A percentile compares a stretch with the other conserved stretches of the same genome.
phyloP scores from a whole-genome alignment of 345 rosid genomes.

The Pseudoturritis turrita region DNA sequence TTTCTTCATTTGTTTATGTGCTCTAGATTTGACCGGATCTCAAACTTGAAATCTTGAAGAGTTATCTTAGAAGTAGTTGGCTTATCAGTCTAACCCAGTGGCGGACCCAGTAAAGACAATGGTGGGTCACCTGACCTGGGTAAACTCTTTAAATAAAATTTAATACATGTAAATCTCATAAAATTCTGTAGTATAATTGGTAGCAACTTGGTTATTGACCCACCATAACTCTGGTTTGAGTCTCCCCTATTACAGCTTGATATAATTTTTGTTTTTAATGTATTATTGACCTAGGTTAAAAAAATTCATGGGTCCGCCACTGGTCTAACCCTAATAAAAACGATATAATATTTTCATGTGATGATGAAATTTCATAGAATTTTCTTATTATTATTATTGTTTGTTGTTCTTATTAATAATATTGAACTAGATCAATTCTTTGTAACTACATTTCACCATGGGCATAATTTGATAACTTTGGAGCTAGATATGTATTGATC shows the following conservation, averaged over 20 bases:
- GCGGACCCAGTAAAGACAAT: too few species aligned
- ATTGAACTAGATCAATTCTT: neutral
- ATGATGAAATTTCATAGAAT: too few species aligned
- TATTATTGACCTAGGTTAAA: too few species aligned
- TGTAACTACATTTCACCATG: neutral
- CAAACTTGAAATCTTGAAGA: neutral
- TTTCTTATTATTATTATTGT: neutral
- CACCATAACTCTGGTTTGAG: too few species aligned
- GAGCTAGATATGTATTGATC: neutral
- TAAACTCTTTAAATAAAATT: too few species aligned
- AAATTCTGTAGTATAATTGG: too few species aligned
- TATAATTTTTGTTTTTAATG: too few species aligned
- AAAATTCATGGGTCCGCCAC: too few species aligned
- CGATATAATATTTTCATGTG: neutral
- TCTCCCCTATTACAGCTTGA: too few species aligned
- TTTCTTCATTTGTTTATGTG: constrained; percentile 7
- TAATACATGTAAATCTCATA: too few species aligned
- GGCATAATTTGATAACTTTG: neutral
- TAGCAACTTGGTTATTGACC: too few species aligned
- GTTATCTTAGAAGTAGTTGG: neutral
- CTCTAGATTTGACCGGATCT: constrained; percentile 5
- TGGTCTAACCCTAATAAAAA: neutral
- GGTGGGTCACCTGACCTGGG: too few species aligned
- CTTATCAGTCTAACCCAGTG: neutral
- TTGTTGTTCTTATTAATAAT: neutral